A percentile compares a stretch with the other conserved stretches of the same genome.
Evolutionary conservation across 768 basidiomycete species (phyloP).

Genomic region (Trametes villosa): DNA sequence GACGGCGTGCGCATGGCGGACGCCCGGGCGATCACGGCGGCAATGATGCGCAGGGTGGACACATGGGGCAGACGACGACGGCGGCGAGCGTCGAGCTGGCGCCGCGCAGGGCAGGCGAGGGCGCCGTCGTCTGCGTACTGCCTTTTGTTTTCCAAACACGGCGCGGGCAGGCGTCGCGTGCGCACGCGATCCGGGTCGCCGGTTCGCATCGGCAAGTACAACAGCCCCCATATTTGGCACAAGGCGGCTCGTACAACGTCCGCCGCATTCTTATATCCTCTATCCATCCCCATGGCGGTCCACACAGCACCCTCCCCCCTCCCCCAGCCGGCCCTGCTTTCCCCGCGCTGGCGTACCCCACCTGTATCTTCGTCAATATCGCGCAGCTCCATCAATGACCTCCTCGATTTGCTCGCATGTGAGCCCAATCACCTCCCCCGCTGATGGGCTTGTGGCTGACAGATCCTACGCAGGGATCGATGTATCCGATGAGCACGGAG

Average conservation of each 20-base stretch:
- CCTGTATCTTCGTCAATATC: neutral
- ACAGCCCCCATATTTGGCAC: conserved; percentile 21
- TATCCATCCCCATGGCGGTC: conserved; percentile 5
- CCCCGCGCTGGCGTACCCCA: neutral
- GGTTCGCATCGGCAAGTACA: conserved; percentile 17
- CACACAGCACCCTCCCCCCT: conserved; percentile 8
- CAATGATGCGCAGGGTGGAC: conserved; percentile 11
- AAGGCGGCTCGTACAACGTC: conserved; percentile 16
- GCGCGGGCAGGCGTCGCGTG: neutral
- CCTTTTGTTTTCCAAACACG: conserved; percentile 26
- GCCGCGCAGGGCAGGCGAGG: conserved; percentile 2
- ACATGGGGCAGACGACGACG: conserved; percentile 9
- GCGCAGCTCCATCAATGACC: conserved; percentile 12
- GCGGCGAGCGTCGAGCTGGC: neutral
- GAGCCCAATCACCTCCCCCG: conserved; percentile 3
- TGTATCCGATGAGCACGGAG: conserved; percentile 29
- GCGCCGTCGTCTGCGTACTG: conserved; percentile 12
- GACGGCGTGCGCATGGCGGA: neutral
- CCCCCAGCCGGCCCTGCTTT: neutral
- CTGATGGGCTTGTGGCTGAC: conserved; percentile 7
- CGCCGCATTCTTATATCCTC: conserved; percentile 19
- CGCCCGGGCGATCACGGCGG: neutral
- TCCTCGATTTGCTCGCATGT: conserved; percentile 26
- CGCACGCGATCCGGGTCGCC: conserved; percentile 1
- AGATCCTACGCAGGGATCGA: conserved; percentile 24